Percentiles rank a stretch among this genome's conserved stretches.
Evolutionary conservation across 768 basidiomycete genomes (phyloP).

Genomic region (Dictyophora rubrovolvata): DNA sequence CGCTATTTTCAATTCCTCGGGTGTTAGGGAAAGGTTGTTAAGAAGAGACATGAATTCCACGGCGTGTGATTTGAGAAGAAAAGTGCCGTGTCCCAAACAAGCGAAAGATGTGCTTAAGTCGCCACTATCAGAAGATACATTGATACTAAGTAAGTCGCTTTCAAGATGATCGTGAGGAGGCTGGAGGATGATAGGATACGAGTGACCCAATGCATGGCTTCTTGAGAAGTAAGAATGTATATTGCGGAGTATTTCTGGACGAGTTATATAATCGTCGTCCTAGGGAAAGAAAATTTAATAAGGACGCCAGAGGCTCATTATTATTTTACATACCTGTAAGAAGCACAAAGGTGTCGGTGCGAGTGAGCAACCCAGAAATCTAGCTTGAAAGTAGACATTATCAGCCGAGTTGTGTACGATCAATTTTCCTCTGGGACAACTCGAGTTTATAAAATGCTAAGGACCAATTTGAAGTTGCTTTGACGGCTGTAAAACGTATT

Average conservation of each 20-base stretch:
- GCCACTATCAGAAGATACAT: slow-evolving; percentile 16
- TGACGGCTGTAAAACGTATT: not conserved
- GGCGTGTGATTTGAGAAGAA: slow-evolving; percentile 35
- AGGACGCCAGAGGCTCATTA: not conserved
- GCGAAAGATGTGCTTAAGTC: slow-evolving; percentile 46
- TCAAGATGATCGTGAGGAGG: slow-evolving; percentile 55
- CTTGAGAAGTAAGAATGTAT: slow-evolving; percentile 32
- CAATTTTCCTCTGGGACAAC: slow-evolving; percentile 35
- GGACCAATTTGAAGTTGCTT: slow-evolving; percentile 1
- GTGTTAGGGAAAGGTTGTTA: slow-evolving; percentile 25
- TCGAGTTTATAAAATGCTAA: slow-evolving; percentile 22
- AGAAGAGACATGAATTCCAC: slow-evolving; percentile 42
- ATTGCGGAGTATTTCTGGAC: slow-evolving; percentile 43
- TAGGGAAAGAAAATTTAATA: slow-evolving; percentile 18
- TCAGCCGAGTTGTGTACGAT: slow-evolving; percentile 45
- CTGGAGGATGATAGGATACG: slow-evolving; percentile 38
- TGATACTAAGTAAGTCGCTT: slow-evolving; percentile 36
- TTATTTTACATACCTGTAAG: slow-evolving; percentile 36
- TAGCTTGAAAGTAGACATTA: slow-evolving; percentile 53
- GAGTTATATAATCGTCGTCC: slow-evolving; percentile 63
- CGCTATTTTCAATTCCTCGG: slow-evolving; percentile 50
- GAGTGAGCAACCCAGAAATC: slow-evolving; percentile 47
- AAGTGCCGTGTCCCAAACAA: slow-evolving; percentile 57
- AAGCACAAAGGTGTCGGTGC: slow-evolving; percentile 48
- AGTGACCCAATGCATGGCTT: slow-evolving; percentile 5